A percentile compares a stretch with the other conserved stretches of the same genome.
These are phyloP conservation scores for Ceratocystis variospora DNA, from an alignment of 2,329 filamentous ascomycete species.

Conservation along the genomic window DNA sequence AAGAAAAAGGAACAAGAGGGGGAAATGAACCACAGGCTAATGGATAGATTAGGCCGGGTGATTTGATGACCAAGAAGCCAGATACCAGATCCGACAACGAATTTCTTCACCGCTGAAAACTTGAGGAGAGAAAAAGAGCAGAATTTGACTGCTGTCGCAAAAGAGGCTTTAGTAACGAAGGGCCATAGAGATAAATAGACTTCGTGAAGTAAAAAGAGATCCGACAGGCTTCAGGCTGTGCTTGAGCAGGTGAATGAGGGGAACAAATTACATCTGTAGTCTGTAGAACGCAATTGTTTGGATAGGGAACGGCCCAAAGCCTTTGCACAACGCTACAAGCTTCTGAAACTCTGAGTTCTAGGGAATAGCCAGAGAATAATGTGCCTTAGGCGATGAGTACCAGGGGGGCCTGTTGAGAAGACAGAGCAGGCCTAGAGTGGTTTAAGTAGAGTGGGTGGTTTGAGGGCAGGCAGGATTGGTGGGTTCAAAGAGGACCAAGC, in stretches of 20 bases:
- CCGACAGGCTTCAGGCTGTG: not conserved
- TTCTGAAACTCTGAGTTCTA: conserved; percentile 14
- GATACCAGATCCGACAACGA: conserved; percentile 12
- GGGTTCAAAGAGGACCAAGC: conserved; percentile 1
- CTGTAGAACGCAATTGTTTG: not conserved
- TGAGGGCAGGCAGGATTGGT: not conserved
- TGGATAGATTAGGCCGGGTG: not conserved
- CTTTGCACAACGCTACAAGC: conserved; percentile 2
- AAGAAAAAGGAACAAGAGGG: conserved; percentile 4
- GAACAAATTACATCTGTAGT: not conserved
- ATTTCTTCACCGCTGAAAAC: conserved; percentile 5
- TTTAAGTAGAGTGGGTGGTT: not conserved
- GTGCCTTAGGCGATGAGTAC: not conserved
- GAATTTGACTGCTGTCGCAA: not conserved
- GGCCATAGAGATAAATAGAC: not conserved
- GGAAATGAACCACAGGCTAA: not conserved
- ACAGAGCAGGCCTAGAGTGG: not conserved
- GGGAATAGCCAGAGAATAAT: not conserved
- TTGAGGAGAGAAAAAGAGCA: not conserved
- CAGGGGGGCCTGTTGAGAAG: not conserved
- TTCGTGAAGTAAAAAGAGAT: not conserved
- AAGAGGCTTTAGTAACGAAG: not conserved
- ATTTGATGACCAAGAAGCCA: conserved; percentile 6
- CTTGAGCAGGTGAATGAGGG: not conserved
- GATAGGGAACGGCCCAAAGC: not conserved